Conservation (phyloP, 2,329 filamentous ascomycete species). For the Ascochyta clinopodiicola region DNA sequence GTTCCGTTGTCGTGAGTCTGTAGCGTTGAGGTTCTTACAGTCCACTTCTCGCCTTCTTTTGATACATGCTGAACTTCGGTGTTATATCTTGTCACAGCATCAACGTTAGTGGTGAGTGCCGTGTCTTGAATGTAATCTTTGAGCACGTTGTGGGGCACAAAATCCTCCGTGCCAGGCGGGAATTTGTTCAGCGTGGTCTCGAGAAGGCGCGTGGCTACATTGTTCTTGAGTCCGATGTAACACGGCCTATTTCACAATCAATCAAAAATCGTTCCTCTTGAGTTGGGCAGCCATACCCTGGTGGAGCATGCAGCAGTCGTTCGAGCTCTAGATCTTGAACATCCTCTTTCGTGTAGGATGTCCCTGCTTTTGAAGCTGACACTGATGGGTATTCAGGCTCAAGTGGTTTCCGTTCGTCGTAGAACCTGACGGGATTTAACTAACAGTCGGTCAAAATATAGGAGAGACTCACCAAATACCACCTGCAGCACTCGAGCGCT, state of each 20-base stretch:
- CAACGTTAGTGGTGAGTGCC: slow-evolving; percentile 58
- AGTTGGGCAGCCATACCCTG: slow-evolving; percentile 49
- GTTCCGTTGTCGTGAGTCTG: slow-evolving; percentile 13
- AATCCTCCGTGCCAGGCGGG: slow-evolving; percentile 65
- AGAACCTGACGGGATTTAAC: slow-evolving; percentile 47
- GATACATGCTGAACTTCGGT: slow-evolving; percentile 63
- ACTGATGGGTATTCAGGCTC: slow-evolving; percentile 57
- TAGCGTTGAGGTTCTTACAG: slow-evolving; percentile 58
- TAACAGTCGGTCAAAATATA: background rate
- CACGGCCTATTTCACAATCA: slow-evolving; percentile 51
- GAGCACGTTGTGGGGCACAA: slow-evolving; percentile 63
- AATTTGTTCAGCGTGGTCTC: slow-evolving; percentile 60
- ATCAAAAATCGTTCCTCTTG: background rate
- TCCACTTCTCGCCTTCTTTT: slow-evolving; percentile 61
- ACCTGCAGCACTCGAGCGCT: slow-evolving; percentile 59
- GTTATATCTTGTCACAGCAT: slow-evolving; percentile 60
- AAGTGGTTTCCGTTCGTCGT: slow-evolving; percentile 56
- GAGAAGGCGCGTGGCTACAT: slow-evolving; percentile 60
- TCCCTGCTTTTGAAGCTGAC: slow-evolving; percentile 26
- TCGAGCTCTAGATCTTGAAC: slow-evolving; percentile 18
- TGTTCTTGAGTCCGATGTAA: slow-evolving; percentile 61
- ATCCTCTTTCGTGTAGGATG: slow-evolving; percentile 24
- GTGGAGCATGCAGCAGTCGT: slow-evolving; percentile 54
- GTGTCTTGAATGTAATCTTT: slow-evolving; percentile 68
- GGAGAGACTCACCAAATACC: slow-evolving; percentile 59